These are phyloP conservation scores for Jasminum sambac DNA, from an alignment of 257 asterid species.

Conservation along the genomic window DNA sequence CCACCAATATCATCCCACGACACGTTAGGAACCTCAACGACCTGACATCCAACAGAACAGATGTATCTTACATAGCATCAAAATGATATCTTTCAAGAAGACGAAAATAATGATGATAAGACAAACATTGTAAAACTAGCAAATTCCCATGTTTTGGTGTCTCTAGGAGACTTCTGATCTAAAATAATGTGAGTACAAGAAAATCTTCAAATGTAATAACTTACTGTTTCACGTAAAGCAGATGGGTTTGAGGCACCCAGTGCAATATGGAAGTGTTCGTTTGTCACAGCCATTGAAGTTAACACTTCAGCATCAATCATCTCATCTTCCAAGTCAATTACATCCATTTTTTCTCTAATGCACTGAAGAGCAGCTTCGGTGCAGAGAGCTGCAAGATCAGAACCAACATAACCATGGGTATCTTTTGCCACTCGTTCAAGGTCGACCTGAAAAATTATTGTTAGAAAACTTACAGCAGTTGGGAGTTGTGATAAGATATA, in stretches of 20 bases:
- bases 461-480: neutral
- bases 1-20: conserved; percentile 64
- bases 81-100: neutral
- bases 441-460: conserved; percentile 37
- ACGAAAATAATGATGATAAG: neutral
- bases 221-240: conserved; percentile 54
- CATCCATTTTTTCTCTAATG: conserved; percentile 55
- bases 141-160: neutral
- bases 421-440: conserved; percentile 52
- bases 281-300: conserved; percentile 53
- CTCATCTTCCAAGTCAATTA: conserved; percentile 56
- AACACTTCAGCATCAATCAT: conserved; percentile 49
- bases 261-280: conserved; percentile 51
- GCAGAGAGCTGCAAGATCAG: conserved; percentile 55
- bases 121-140: neutral
- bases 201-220: neutral
- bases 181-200: neutral
- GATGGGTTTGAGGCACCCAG: conserved; percentile 48
- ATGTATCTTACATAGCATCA: neutral
- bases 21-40: conserved; percentile 56
- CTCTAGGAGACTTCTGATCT: neutral
- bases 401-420: conserved; percentile 50
- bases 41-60: conserved; percentile 29
- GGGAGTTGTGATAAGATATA: neutral
- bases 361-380: conserved; percentile 60